Evolutionary conservation across 1,284 basidiomycete genomes (phyloP).

Genomic region (Puccinia triticina): DNA sequence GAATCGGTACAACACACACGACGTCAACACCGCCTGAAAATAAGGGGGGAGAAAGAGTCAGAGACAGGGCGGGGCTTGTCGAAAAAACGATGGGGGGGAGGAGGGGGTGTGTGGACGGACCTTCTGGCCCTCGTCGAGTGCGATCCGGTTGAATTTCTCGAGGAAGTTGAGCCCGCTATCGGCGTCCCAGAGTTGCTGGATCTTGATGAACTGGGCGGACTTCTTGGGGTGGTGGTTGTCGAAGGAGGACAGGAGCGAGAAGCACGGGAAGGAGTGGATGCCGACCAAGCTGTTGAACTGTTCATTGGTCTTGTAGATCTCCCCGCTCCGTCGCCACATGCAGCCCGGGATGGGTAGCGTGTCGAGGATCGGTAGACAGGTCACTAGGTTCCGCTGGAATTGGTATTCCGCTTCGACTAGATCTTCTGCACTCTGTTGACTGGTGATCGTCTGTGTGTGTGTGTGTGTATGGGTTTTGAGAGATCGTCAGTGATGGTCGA

Average conservation of each 20-base stretch:
- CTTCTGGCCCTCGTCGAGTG: slow-evolving; percentile 78
- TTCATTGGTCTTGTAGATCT: slow-evolving; percentile 96
- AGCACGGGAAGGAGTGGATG: background rate
- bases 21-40: slow-evolving; percentile 73
- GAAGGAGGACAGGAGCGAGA: background rate
- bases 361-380: slow-evolving; percentile 88
- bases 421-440: slow-evolving; percentile 11
- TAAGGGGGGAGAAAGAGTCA: background rate
- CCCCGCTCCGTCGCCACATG: slow-evolving; percentile 92
- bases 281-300: slow-evolving; percentile 83
- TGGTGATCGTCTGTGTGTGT: background rate
- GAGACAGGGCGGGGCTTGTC: too few relatives aligned
- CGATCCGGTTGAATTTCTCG: slow-evolving; percentile 89
- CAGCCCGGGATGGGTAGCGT: slow-evolving; percentile 84
- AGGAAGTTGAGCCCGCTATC: slow-evolving; percentile 96
- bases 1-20: slow-evolving; percentile 71
- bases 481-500: background rate
- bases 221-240: background rate
- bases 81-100: too few relatives aligned
- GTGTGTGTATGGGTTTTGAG: background rate
- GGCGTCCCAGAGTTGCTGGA: slow-evolving; percentile 96
- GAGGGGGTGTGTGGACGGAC: too few relatives aligned
- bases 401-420: slow-evolving; percentile 71
- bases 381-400: slow-evolving; percentile 89
- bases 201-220: slow-evolving; percentile 59